phyloP scores from a whole-genome alignment of 2,329 filamentous ascomycete species.

The Cylindrodendrum hubeiense region DNA sequence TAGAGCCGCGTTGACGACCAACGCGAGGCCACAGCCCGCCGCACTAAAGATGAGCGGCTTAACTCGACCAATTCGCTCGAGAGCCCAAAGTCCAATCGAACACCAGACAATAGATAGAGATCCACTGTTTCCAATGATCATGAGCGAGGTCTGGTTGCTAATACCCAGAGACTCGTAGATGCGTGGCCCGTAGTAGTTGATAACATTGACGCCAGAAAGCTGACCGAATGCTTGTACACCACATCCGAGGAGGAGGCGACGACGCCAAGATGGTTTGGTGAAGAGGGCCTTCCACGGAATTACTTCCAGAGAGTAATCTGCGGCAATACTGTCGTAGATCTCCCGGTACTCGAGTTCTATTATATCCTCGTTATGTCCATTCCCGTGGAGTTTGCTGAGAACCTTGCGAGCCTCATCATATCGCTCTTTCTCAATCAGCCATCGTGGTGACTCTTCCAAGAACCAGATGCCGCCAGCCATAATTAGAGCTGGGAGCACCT shows the following conservation, averaged over 20 bases:
- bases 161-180: slow-evolving; percentile 11
- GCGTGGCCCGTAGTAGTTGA: slow-evolving; percentile 10
- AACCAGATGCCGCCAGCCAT: slow-evolving; percentile 8
- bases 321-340: too few species aligned
- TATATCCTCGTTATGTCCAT: slow-evolving; percentile 11
- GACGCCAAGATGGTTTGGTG: background rate
- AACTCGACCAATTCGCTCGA: too few species aligned
- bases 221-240: slow-evolving; percentile 8
- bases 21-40: too few species aligned
- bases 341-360: too few species aligned
- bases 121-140: slow-evolving; percentile 3
- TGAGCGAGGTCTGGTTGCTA: background rate
- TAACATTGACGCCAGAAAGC: slow-evolving; percentile 3
- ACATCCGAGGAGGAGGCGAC: too few species aligned
- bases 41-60: too few species aligned
- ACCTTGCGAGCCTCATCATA: slow-evolving; percentile 11
- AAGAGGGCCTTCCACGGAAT: background rate
- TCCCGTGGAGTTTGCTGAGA: slow-evolving; percentile 8
- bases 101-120: too few species aligned
- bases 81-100: too few species aligned
- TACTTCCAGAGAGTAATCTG: slow-evolving; percentile 13
- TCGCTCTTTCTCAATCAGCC: slow-evolving; percentile 7
- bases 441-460: slow-evolving; percentile 1
- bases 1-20: too few species aligned
- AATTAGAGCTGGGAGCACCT: slow-evolving; percentile 5